A percentile compares a stretch with the other conserved stretches of the same genome.
Conservation (phyloP, 352 stramenopile genomes). For the Phytophthora colocasiae region DNA sequence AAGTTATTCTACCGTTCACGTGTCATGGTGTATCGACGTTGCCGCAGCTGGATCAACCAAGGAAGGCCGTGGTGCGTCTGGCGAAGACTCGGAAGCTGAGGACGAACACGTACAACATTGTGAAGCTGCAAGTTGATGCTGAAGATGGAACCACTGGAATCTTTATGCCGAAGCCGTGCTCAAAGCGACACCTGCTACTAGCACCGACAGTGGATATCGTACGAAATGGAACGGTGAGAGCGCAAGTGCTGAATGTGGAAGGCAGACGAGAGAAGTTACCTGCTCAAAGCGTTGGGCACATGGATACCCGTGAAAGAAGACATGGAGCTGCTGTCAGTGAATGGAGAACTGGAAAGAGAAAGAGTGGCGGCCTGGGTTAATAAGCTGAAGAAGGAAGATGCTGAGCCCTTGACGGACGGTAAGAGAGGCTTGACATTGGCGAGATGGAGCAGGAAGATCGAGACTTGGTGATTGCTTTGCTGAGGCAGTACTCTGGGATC, state of each 20-base stretch:
- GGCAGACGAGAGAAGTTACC: constrained; percentile 6
- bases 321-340: neutral
- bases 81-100: constrained; percentile 8
- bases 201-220: constrained; percentile 11
- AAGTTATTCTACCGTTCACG: neutral
- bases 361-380: neutral
- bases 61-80: neutral
- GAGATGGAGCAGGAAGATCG: too few species aligned
- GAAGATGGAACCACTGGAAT: constrained; percentile 8
- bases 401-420: neutral
- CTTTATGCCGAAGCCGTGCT: constrained; percentile 6
- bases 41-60: too few species aligned
- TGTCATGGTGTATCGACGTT: neutral
- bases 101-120: constrained; percentile 3
- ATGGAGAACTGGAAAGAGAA: neutral
- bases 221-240: neutral
- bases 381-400: constrained; percentile 1
- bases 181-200: constrained; percentile 13
- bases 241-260: constrained; percentile 24
- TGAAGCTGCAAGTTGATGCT: neutral
- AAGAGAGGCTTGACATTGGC: too few species aligned
- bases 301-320: neutral
- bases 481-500: too few species aligned
- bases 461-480: too few species aligned
- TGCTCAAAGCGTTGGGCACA: neutral